phyloP scores from a whole-genome alignment of 129 eudicot species.

The Silybum marianum region DNA sequence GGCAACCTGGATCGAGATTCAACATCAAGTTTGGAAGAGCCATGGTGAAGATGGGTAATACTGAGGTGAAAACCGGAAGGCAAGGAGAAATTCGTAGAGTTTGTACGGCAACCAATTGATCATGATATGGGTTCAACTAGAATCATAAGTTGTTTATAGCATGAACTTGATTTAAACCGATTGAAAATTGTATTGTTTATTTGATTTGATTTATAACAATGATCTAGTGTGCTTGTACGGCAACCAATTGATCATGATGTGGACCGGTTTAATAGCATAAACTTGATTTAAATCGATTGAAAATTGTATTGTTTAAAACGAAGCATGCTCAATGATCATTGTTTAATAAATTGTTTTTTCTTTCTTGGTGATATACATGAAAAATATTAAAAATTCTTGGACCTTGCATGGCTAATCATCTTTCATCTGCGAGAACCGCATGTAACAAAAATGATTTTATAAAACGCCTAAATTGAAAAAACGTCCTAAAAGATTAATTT shows the following conservation, averaged over 20 bases:
- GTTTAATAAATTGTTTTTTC: too few relatives aligned
- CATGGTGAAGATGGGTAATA: constrained; percentile 77
- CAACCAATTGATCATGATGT: too few relatives aligned
- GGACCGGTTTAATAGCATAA: too few relatives aligned
- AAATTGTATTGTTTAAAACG: not conserved
- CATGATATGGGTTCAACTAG: not conserved
- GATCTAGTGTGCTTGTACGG: too few relatives aligned
- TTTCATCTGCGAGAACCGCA: too few relatives aligned
- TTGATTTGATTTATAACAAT: not conserved
- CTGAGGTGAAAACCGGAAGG: constrained; percentile 59
- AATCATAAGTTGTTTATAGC: constrained; percentile 8
- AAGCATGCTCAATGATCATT: not conserved
- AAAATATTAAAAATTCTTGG: too few relatives aligned
- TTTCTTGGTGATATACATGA: too few relatives aligned
- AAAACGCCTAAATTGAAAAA: too few relatives aligned
- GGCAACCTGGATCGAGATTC: constrained; percentile 46
- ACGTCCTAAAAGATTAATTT: too few relatives aligned
- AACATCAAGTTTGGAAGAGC: constrained; percentile 61
- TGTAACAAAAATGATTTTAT: too few relatives aligned
- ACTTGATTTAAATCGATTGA: not conserved
- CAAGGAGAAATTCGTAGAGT: constrained; percentile 72
- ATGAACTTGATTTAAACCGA: not conserved
- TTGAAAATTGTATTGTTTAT: not conserved
- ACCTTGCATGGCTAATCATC: too few relatives aligned
- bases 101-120: constrained; percentile 58